These are phyloP conservation scores for Kluyveromyces aestuarii DNA, from an alignment of 805 yeast species.

Conservation along the genomic window DNA sequence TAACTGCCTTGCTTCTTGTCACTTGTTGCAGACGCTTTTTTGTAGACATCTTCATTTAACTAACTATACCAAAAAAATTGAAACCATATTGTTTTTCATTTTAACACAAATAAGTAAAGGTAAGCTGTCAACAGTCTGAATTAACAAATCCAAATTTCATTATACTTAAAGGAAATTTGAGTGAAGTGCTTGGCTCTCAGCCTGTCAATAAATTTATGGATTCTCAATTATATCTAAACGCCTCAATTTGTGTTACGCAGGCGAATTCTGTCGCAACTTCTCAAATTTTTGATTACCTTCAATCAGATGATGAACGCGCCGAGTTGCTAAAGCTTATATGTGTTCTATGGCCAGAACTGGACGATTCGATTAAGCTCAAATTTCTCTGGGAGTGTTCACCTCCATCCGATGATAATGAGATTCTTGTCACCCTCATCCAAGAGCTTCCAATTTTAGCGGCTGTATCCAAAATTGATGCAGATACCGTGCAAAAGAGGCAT, in stretches of 20 bases:
- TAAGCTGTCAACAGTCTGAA: no score
- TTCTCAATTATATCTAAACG: constrained; percentile 15
- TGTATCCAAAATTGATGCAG: constrained; percentile 17
- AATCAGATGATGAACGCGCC: neutral
- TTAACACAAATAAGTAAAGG: neutral
- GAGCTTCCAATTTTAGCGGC: constrained; percentile 13
- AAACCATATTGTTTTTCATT: no score
- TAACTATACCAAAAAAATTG: neutral
- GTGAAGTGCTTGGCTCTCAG: neutral
- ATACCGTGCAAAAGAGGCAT: constrained; percentile 9
- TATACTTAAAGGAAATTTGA: no score
- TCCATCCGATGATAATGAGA: constrained; percentile 14
- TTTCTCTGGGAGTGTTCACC: constrained; percentile 8
- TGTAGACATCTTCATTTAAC: neutral
- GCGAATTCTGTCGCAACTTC: constrained; percentile 9
- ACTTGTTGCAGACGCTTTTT: neutral
- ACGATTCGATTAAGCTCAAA: constrained; percentile 14
- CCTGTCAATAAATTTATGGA: neutral
- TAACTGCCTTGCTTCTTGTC: neutral
- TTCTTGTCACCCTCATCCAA: constrained; percentile 20
- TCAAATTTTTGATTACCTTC: neutral
- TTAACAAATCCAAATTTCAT: no score
- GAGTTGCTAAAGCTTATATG: constrained; percentile 16
- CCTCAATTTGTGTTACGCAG: constrained; percentile 18
- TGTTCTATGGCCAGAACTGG: constrained; percentile 26